Evolutionary conservation across 805 yeast species (phyloP), one percentile per base, ranked within the genome.

Genomic region (Wickerhamiella azymoides): DNA sequence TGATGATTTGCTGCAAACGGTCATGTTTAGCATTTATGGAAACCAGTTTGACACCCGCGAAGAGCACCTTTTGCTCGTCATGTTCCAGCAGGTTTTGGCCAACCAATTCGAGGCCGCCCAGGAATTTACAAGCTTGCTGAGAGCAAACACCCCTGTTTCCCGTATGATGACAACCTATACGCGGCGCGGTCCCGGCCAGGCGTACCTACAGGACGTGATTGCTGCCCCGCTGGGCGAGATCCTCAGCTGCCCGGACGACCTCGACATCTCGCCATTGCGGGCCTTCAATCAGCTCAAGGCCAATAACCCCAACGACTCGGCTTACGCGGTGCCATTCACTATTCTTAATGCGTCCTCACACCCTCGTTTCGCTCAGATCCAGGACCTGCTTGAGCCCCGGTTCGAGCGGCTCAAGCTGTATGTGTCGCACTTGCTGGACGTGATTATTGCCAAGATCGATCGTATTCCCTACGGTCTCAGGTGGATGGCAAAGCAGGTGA

Each of bases 391-490:
- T 4, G 47, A 43, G 33, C 59, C 61, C 1, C 55, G 66, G n/a
- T 51, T 53, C 19, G 49, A 38, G 13, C 44, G 47, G 27, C 51
- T 63, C 17, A 49, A 49, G 37, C 30, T 47, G 10, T 43, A 55
- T 14, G 63, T 64, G 3, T 49, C 43, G 26, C 47, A 47, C 7
- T 51, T 65, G 11, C 47, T 84, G 4, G 76, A 77, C 47, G 65
- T 73, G 2, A 77, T 89, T 21, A 68, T 74, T 6, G 54, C 62
- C 5, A 77, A 89, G 0, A 63, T 73, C 21, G 67, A 69, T 2
- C 47, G 56, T 27, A 73, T 88, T 38, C 96, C 97, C 0, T 64
- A 68, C 11, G 84, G 88, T 9, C 72, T 89, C 50, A 73, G 77
- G 46, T 72, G 74, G 59, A 77, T 88, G 33, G 80, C 95, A 52